These are phyloP conservation scores for Calonectria pseudoturangicola DNA, from an alignment of 2,329 filamentous ascomycete genomes.

Conservation along the genomic window DNA sequence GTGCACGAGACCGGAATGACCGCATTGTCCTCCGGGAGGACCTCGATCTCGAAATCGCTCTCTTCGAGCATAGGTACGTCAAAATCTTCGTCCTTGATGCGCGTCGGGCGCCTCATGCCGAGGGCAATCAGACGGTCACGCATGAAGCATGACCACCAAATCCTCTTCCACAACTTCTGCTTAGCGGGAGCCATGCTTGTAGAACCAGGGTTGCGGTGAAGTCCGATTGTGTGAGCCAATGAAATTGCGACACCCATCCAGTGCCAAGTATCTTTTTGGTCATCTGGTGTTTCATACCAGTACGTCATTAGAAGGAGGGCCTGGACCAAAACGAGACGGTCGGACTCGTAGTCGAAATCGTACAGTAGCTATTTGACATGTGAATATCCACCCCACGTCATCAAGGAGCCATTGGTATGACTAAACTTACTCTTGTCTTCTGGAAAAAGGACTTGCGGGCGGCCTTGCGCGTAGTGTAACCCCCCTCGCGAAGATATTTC, in stretches of 20 bases:
- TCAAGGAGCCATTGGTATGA: slow-evolving; percentile 32
- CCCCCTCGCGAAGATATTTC: slow-evolving; percentile 83
- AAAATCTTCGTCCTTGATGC: slow-evolving; percentile 95
- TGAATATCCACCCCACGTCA: slow-evolving; percentile 36
- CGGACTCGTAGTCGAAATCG: slow-evolving; percentile 95
- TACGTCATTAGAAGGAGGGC: slow-evolving; percentile 94
- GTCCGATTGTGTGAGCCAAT: slow-evolving; percentile 92
- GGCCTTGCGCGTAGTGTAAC: slow-evolving; percentile 85
- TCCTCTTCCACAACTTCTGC: slow-evolving; percentile 92
- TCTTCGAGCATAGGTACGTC: slow-evolving; percentile 93
- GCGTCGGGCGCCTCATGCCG: slow-evolving; percentile 93
- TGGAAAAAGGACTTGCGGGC: slow-evolving; percentile 93
- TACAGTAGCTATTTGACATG: slow-evolving; percentile 80
- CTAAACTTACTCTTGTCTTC: slow-evolving; percentile 82
- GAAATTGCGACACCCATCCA: slow-evolving; percentile 99
- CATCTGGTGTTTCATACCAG: slow-evolving; percentile 97
- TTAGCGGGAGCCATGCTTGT: slow-evolving; percentile 84
- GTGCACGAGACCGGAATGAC: slow-evolving; percentile 82
- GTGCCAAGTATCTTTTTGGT: slow-evolving; percentile 98
- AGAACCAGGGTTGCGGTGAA: slow-evolving; percentile 88
- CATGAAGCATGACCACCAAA: slow-evolving; percentile 99
- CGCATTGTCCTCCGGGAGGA: slow-evolving; percentile 80
- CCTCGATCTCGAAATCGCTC: slow-evolving; percentile 87
- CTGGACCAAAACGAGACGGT: slow-evolving; percentile 92
- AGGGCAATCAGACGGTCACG: slow-evolving; percentile 93